Evolutionary conservation across 2,329 filamentous ascomycete genomes (phyloP).

Genomic region (Tolypocladium paradoxum): DNA sequence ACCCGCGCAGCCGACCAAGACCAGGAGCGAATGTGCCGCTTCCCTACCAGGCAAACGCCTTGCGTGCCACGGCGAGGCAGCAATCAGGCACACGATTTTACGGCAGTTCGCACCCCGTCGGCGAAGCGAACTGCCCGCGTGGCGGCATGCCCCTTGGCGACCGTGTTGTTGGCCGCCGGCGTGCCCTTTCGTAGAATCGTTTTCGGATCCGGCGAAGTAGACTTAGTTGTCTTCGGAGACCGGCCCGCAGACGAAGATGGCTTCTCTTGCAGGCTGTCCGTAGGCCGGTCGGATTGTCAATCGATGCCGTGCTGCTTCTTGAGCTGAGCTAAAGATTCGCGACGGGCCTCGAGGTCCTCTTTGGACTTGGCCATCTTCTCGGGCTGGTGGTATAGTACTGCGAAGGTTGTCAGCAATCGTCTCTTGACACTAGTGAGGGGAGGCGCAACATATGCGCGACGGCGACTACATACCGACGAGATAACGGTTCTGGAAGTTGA

Average conservation of each 20-base stretch:
- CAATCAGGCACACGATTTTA: constrained; percentile 28
- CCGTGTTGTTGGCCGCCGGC: constrained; percentile 21
- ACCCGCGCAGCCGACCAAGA: neutral
- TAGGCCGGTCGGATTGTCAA: constrained; percentile 74
- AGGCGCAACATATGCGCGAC: neutral
- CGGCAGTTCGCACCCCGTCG: constrained; percentile 25
- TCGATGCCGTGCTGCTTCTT: constrained; percentile 98
- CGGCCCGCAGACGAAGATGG: constrained; percentile 47
- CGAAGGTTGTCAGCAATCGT: neutral
- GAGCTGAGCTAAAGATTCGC: constrained; percentile 95
- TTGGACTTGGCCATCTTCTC: constrained; percentile 69
- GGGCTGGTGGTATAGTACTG: constrained; percentile 54
- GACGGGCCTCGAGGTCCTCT: constrained; percentile 86
- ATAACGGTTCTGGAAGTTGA: constrained; percentile 99
- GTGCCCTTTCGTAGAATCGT: constrained; percentile 33
- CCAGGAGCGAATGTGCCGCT: neutral
- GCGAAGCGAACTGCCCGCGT: constrained; percentile 30
- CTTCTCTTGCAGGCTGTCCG: constrained; percentile 35
- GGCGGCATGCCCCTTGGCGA: constrained; percentile 25
- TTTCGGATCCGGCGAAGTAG: constrained; percentile 29
- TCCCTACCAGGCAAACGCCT: neutral
- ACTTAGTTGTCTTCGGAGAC: constrained; percentile 39
- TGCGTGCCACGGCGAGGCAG: constrained; percentile 1
- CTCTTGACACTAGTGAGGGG: neutral
- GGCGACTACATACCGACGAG: constrained; percentile 64